Base-by-base conservation (phyloP, 1,284 basidiomycete species). In the Agaricales sp. region DNA sequence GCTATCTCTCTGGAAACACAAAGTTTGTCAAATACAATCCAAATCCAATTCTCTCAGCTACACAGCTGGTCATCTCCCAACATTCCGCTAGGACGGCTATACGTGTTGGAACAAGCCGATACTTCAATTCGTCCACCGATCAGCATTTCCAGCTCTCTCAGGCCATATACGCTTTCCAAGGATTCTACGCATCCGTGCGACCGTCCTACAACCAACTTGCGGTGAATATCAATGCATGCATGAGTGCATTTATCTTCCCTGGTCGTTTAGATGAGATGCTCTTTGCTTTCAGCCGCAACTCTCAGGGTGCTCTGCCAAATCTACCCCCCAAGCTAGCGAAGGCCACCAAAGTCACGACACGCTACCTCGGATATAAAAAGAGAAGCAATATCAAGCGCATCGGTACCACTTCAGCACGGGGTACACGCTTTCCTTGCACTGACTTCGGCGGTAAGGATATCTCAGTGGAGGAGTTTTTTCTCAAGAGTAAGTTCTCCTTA, bases 191-290 rank as follows among this genome's bases (percentile, higher is more conserved):
- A 47, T 86, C 83, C 1, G 71, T 80, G 2, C 72, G 83, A 0
- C 79, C 81, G 0, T 69, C 74, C 8, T 77, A 72, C 63, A 80
- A 81, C 50, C 71, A 81, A 50, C 64, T 87, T 2, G 77, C 82
- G 73, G 77, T 88, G 47, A 87, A 87, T 57, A 73, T 87, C 20
- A 86, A 84, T 52, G 74, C 78, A 13, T 83, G 81, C 59, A 82
- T 82, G 75, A 77, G 81, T 0, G 82, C 82, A 0, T 88, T 88
- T 59, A 74, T 86, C 52, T 62, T 67, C 3, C 74, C 79, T 0
- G 79, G 80, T 0, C 82, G 78, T 49, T 67, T 87, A 2, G 77
- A 73, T 1, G 64, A 80, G 0, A 73, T 76, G 0, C 67, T 87
- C 50, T 19, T 63, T 2, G 67, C 66, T 2, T 86, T 82, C 55